phyloP scores from a whole-genome alignment of 108 stramenopile genomes.

The Stephanodiscus minutulus region DNA sequence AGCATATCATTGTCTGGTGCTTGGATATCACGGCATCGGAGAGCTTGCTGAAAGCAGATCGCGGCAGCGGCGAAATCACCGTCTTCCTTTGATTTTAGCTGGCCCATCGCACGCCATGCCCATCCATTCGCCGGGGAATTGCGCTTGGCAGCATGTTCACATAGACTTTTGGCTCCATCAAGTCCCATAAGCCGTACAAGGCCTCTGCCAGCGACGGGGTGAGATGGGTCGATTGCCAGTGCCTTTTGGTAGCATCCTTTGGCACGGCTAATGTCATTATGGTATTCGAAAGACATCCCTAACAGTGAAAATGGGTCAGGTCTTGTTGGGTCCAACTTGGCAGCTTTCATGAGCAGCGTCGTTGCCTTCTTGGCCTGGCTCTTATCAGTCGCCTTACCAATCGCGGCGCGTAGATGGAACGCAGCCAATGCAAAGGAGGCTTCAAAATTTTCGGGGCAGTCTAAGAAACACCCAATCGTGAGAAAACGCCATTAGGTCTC shows the following conservation, averaged over 20 bases:
- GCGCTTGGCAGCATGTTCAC: constrained; percentile 51
- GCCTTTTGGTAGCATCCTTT: constrained; percentile 68
- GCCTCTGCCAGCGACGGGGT: constrained; percentile 79
- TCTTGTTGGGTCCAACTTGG: constrained; percentile 62
- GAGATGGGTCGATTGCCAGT: constrained; percentile 61
- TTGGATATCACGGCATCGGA: constrained; percentile 65
- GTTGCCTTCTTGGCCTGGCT: constrained; percentile 43
- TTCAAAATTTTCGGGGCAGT: constrained; percentile 53
- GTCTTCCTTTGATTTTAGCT: constrained; percentile 36
- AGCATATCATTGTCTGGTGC: constrained; percentile 45
- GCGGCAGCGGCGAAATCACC: constrained; percentile 59
- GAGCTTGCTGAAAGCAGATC: constrained; percentile 66
- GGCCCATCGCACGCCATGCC: constrained; percentile 72
- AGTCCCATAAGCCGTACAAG: constrained; percentile 47
- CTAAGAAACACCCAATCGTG: background rate
- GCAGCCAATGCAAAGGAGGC: constrained; percentile 65
- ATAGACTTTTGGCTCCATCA: constrained; percentile 24
- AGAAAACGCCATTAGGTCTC: background rate
- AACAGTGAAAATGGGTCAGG: constrained; percentile 70
- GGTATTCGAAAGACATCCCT: constrained; percentile 70
- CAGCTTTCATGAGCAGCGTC: constrained; percentile 65
- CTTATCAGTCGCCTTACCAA: constrained; percentile 11
- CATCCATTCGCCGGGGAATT: constrained; percentile 67
- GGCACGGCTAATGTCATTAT: constrained; percentile 55
- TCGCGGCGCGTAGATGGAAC: constrained; percentile 54